Evolutionary conservation across 1,139 yeast species (phyloP).

Genomic region (Zhuliangozyma parablackwelliae): DNA sequence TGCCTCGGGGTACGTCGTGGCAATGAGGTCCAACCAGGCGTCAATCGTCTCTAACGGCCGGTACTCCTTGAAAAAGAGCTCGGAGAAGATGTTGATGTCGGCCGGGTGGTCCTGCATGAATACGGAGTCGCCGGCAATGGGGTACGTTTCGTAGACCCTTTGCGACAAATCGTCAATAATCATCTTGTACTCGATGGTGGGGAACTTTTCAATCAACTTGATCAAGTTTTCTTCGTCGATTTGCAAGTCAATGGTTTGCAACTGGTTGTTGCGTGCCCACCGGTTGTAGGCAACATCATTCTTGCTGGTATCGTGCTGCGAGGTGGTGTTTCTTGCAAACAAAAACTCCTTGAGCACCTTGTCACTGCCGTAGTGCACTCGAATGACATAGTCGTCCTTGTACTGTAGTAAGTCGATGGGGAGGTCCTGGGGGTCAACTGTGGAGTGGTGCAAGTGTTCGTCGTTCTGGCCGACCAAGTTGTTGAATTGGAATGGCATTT

Average conservation of each 20-base stretch:
- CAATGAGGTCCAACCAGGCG: slow-evolving; percentile 63
- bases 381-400: slow-evolving; percentile 46
- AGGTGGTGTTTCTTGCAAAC: slow-evolving; percentile 3
- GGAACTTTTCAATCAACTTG: slow-evolving; percentile 18
- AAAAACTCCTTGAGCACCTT: slow-evolving; percentile 18
- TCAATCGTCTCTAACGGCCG: slow-evolving; percentile 66
- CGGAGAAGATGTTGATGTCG: slow-evolving; percentile 22
- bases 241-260: slow-evolving; percentile 32
- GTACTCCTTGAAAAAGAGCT: slow-evolving; percentile 64
- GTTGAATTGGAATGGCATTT: slow-evolving; percentile 6
- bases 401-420: slow-evolving; percentile 52
- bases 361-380: slow-evolving; percentile 26
- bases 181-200: slow-evolving; percentile 22
- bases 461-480: neutral
- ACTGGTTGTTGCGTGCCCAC: slow-evolving; percentile 30
- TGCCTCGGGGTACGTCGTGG: slow-evolving; percentile 52
- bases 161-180: slow-evolving; percentile 58
- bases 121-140: slow-evolving; percentile 15
- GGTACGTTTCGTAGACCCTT: slow-evolving; percentile 51
- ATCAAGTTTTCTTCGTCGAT: slow-evolving; percentile 19
- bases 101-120: slow-evolving; percentile 2
- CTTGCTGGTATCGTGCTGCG: neutral
- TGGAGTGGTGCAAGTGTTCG: slow-evolving; percentile 13
- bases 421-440: slow-evolving; percentile 18
- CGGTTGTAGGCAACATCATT: slow-evolving; percentile 14